Evolutionary conservation across 2,329 filamentous ascomycete genomes (phyloP), one percentile per base, ranked within the genome.

Genomic region (Botryotinia narcissicola): DNA sequence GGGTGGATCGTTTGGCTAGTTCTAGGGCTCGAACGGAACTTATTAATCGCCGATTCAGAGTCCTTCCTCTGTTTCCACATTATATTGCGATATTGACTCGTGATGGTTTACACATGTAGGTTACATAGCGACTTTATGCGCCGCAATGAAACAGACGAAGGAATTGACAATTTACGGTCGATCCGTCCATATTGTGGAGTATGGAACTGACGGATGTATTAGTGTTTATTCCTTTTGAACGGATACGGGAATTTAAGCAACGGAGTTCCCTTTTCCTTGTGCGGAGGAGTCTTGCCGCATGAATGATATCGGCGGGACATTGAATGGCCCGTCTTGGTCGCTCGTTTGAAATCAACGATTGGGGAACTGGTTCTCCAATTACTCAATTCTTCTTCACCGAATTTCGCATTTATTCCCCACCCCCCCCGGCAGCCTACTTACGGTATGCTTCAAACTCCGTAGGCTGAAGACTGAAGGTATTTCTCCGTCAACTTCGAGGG

Each of bases 11-110:
- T 37, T 68, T 42, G 37, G 14, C 48, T 37, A 5, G 54, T 64
- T 64, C 48, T n/a, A 68, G 16, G n/a, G 64, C 64, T 16, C 37
- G 35, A n/a, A 68, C 54, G 18, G 18, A 32, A 57, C 35, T 57
- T 57, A 32, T 16, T 54, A n/a, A 54, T 54, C 25, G n/a, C 12
- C 48, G 48, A 54, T 69, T 44, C 48, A 57, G n/a, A 6, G 22
- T 32, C 10, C 40, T 4, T 68, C 16, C 48, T 57, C 29, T 40
- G 5, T 42, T 57, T 18, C 48, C 48, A 57, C 25, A 35, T 51
- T n/a, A 44, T 25, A 44, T 44, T 69, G 48, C 48, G 22, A 69
- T 57, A 57, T 69, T 69, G 18, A 57, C 66, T 42, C 37, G 66
- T 57, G 48, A 69, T 42, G 40, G 35, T 59, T 57, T 40, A n/a